A percentile compares a stretch with the other conserved stretches of the same genome.
These are phyloP conservation scores for Saccharomyces hybrid DNA, from an alignment of 1,139 yeast genomes.

Conservation along the genomic window DNA sequence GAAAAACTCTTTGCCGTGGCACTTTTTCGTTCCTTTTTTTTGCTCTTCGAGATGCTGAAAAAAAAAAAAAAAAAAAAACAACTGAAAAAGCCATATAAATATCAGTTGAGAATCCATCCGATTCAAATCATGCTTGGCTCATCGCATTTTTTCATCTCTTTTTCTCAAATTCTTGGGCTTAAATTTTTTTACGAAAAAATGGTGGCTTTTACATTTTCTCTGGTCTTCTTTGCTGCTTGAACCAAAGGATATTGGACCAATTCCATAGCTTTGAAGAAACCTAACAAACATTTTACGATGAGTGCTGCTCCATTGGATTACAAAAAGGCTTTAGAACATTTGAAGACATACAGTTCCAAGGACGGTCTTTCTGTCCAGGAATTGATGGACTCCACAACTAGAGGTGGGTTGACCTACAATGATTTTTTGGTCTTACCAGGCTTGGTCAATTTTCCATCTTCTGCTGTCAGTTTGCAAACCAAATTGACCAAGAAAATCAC, in stretches of 20 bases:
- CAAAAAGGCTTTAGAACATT: constrained; percentile 58
- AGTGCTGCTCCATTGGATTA: constrained; percentile 37
- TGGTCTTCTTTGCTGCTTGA: neutral
- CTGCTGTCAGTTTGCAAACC: constrained; percentile 68
- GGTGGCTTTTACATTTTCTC: constrained; percentile 11
- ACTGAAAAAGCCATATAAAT: neutral
- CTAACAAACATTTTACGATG: constrained; percentile 3
- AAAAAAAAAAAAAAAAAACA: neutral
- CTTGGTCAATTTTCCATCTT: constrained; percentile 81
- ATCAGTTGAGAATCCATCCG: neutral
- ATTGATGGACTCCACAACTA: constrained; percentile 78
- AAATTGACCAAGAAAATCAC: constrained; percentile 85
- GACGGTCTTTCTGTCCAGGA: constrained; percentile 84
- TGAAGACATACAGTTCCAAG: constrained; percentile 55
- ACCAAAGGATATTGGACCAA: constrained; percentile 8
- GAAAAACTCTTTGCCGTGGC: constrained; percentile 1
- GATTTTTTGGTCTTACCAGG: constrained; percentile 95
- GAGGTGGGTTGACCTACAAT: constrained; percentile 97
- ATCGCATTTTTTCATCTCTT: neutral
- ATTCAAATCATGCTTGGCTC: neutral
- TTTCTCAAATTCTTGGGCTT: constrained; percentile 13
- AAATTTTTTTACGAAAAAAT: constrained; percentile 9
- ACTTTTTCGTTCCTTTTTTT: neutral
- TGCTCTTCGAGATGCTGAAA: neutral
- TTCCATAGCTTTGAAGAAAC: constrained; percentile 2